Evolutionary conservation across 78 protist species (phyloP).

Genomic region (Diacronema lutheri): DNA sequence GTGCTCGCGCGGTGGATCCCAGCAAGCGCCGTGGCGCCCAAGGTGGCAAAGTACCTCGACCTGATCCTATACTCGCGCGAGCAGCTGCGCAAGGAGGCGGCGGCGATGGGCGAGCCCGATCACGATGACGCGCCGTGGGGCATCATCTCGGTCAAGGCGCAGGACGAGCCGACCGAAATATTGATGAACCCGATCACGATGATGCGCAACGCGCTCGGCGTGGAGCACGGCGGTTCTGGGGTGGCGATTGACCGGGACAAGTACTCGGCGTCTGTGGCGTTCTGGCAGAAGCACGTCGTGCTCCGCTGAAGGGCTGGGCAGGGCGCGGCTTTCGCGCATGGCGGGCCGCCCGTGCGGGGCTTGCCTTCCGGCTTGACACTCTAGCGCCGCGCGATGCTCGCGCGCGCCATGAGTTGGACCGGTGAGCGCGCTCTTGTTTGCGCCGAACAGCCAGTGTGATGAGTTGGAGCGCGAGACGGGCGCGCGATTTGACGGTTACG

Average conservation of each 20-base stretch:
- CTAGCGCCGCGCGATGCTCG: no score
- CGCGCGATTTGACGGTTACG: no score
- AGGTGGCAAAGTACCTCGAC: slow-evolving; percentile 24
- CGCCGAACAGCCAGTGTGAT: no score
- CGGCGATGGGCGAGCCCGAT: background rate
- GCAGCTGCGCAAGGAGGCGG: slow-evolving; percentile 37
- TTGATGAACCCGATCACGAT: slow-evolving; percentile 56
- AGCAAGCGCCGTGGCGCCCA: background rate
- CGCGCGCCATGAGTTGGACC: no score
- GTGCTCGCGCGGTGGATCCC: slow-evolving; percentile 45
- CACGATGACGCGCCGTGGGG: slow-evolving; percentile 13
- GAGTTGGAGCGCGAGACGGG: no score
- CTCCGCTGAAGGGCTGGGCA: no score
- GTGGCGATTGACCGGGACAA: slow-evolving; percentile 28
- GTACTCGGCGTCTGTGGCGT: slow-evolving; percentile 10
- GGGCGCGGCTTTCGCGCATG: no score
- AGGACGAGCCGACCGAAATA: slow-evolving; percentile 15
- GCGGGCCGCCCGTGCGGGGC: no score
- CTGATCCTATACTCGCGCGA: slow-evolving; percentile 40
- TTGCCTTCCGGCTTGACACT: no score
- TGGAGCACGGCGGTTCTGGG: slow-evolving; percentile 43
- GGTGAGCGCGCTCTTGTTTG: no score
- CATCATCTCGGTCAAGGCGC: slow-evolving; percentile 9
- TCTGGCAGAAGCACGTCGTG: slow-evolving; percentile 23
- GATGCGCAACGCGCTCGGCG: slow-evolving; percentile 50